Evolutionary conservation across 305 asterid species (phyloP), one percentile per base, ranked within the genome.

Genomic region (Lippia alba): DNA sequence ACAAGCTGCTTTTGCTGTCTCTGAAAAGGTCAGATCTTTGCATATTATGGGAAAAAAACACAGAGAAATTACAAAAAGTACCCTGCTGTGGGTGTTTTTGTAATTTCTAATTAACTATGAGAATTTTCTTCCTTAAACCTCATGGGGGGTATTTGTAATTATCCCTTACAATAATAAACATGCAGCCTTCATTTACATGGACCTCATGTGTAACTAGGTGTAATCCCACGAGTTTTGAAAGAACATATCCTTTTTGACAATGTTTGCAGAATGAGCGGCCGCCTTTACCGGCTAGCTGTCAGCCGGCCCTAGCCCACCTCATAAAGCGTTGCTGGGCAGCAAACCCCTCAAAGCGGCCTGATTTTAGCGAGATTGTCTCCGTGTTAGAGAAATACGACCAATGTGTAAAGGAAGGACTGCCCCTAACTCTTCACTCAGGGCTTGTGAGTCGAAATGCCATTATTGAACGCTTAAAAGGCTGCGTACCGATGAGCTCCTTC

Each of bases 1-100:
- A 32, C 97, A 94, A 76, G 96, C 97, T 56, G 99, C 97, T n/a
- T 94, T 94, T 61, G 97, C 96, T 30, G 97, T 94, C 33, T 89
- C 97, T 1, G 96, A 94, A 56, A 94, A 94, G 95, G 97, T 93
- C 45, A 68, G 72, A 30, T 39, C 24, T 67, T 8, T 8, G 41
- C 9, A 8, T 4, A 36, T 36, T 36, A 36, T 36, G 30, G 30
- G 30, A 24, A 24, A 24, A 24, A 24, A 1, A 24, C 30, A 1
- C 3, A 24, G 2, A 24, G 41, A 36, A 36, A 36, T 36, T 36
- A 36, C 41, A 36, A 36, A 36, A 36, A 36, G 5, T 6, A 4
- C 41, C 41, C 41, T 36, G 41, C 30, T 24, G 30, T 24, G 30
- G 30, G 30, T 24, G 30, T 24, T 24, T 24, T 24, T 3, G 30